Conservation (phyloP, 129 eudicot genomes). For the Tagetes erecta region DNA sequence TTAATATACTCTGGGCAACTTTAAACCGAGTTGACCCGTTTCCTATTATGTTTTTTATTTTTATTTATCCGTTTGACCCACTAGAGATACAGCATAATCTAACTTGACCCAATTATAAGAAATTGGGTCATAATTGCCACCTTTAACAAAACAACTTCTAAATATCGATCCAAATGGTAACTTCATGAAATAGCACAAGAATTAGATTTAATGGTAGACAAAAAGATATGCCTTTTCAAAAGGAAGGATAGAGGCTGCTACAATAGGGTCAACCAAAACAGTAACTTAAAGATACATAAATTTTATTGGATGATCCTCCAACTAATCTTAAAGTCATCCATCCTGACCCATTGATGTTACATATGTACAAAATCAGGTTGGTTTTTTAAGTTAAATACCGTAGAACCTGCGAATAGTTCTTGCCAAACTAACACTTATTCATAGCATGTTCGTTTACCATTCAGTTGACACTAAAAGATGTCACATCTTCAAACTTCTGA, state of each 20-base stretch:
- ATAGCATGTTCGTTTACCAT: slow-evolving; percentile 23
- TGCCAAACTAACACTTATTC: slow-evolving; percentile 21
- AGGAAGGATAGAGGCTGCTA: slow-evolving; percentile 16
- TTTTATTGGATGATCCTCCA: slow-evolving; percentile 32
- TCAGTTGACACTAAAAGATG: slow-evolving; percentile 35
- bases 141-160: neutral
- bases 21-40: neutral
- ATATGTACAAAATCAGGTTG: slow-evolving; percentile 24
- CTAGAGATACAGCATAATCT: neutral
- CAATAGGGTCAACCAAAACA: slow-evolving; percentile 24
- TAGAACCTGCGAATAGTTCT: slow-evolving; percentile 20
- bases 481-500: slow-evolving; percentile 39
- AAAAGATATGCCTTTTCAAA: slow-evolving; percentile 13
- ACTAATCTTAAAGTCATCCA: slow-evolving; percentile 18
- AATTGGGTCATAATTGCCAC: neutral
- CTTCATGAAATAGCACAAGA: slow-evolving; percentile 18
- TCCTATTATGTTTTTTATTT: neutral
- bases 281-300: slow-evolving; percentile 28
- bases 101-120: neutral
- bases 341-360: slow-evolving; percentile 37
- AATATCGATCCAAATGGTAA: slow-evolving; percentile 9
- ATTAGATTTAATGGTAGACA: slow-evolving; percentile 13
- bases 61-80: slow-evolving; percentile 2
- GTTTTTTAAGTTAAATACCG: slow-evolving; percentile 23
- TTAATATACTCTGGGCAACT: neutral